phyloP scores from a whole-genome alignment of 1,284 basidiomycete species.

The Leccinum subrobustum region DNA sequence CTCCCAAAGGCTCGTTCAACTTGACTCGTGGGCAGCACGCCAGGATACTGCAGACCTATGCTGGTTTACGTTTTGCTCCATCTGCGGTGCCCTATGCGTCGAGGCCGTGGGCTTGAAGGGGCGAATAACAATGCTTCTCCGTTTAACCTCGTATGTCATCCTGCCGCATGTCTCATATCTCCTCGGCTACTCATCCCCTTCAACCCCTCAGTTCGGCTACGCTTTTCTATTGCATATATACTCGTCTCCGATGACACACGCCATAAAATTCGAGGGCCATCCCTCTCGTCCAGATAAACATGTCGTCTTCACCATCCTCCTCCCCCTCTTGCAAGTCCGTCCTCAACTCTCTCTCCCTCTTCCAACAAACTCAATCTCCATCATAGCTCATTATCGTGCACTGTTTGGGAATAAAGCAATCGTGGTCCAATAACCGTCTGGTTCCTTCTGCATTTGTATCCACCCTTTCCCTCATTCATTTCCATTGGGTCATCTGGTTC shows the following conservation, averaged over 20 bases:
- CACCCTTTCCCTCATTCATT: slow-evolving; percentile 58
- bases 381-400: slow-evolving; percentile 61
- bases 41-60: slow-evolving; percentile 63
- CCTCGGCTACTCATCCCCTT: neutral
- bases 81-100: slow-evolving; percentile 61
- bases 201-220: slow-evolving; percentile 57
- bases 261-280: slow-evolving; percentile 39
- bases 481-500: slow-evolving; percentile 59
- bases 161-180: slow-evolving; percentile 4
- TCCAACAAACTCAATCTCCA: neutral
- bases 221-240: slow-evolving; percentile 73
- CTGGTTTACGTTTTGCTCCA: slow-evolving; percentile 68
- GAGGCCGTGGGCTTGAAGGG: slow-evolving; percentile 69
- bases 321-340: slow-evolving; percentile 65
- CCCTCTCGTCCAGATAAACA: slow-evolving; percentile 68
- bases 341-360: neutral
- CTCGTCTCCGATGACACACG: slow-evolving; percentile 60
- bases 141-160: slow-evolving; percentile 58
- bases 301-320: slow-evolving; percentile 60
- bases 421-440: slow-evolving; percentile 60
- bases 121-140: slow-evolving; percentile 54
- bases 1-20: slow-evolving; percentile 30
- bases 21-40: slow-evolving; percentile 47
- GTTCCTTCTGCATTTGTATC: slow-evolving; percentile 63
- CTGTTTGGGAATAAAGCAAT: slow-evolving; percentile 56